Evolutionary conservation across 2,329 filamentous ascomycete genomes (phyloP).

Genomic region (Venturiaceae sp.): DNA sequence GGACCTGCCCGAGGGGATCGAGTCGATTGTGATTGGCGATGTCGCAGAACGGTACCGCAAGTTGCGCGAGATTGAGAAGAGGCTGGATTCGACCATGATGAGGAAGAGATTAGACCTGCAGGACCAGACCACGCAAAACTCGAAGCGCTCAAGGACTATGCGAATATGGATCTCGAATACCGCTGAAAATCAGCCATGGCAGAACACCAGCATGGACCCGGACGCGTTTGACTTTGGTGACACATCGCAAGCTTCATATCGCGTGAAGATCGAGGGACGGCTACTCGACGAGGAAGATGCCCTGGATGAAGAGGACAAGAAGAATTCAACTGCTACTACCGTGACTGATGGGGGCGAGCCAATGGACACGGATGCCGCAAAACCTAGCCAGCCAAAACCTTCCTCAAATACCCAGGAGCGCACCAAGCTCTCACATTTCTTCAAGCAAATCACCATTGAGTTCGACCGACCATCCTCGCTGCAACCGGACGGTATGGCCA

Average conservation of each 20-base stretch:
- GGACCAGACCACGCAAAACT: conserved; percentile 65
- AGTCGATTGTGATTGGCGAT: conserved; percentile 68
- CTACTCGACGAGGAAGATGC: conserved; percentile 53
- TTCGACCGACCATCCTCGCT: conserved; percentile 50
- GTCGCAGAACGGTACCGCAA: conserved; percentile 73
- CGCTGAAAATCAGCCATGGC: conserved; percentile 90
- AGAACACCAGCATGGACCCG: conserved; percentile 56
- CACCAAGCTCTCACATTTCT: conserved; percentile 65
- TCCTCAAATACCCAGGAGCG: conserved; percentile 22
- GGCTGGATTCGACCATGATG: conserved; percentile 85
- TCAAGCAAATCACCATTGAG: conserved; percentile 65
- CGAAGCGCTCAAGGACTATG: conserved; percentile 74
- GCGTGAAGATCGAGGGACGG: conserved; percentile 84
- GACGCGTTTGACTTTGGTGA: conserved; percentile 76
- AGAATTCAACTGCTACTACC: conserved; percentile 26
- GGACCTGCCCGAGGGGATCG: conserved; percentile 83
- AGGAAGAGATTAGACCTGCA: conserved; percentile 87
- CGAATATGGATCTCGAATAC: conserved; percentile 95
- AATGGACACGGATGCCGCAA: conserved; percentile 51
- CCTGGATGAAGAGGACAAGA: conserved; percentile 32
- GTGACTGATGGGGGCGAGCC: conserved; percentile 35
- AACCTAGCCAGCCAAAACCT: conserved; percentile 8
- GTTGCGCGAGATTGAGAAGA: conserved; percentile 76
- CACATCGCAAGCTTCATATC: conserved; percentile 69
- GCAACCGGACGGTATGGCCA: conserved; percentile 50